Evolutionary conservation across 2,329 filamentous ascomycete genomes (phyloP).

Genomic region (Penicillium griseofulvum): DNA sequence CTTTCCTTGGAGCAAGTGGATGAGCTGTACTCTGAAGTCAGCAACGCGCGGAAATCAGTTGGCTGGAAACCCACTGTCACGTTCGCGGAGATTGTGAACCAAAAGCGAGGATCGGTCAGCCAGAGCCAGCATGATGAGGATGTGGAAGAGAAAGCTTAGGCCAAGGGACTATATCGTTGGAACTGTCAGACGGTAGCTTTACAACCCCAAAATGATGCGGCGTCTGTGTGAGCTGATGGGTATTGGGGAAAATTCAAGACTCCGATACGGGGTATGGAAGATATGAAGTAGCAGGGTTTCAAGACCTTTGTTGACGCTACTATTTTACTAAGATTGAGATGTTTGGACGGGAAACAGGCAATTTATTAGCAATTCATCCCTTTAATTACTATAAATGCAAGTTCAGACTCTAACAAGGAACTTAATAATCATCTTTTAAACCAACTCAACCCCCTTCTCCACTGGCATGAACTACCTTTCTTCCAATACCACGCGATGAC

Average conservation of each 20-base stretch:
- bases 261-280: too few species aligned
- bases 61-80: constrained; percentile 47
- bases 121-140: neutral
- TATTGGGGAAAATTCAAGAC: neutral
- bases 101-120: neutral
- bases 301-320: too few species aligned
- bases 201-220: neutral
- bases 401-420: too few species aligned
- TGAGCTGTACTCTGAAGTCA: constrained; percentile 65
- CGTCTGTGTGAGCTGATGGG: neutral
- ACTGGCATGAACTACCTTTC: too few species aligned
- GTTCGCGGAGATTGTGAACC: neutral
- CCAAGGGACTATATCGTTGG: neutral
- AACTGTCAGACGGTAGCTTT: neutral
- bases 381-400: too few species aligned
- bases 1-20: constrained; percentile 78
- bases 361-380: too few species aligned
- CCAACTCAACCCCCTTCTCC: too few species aligned
- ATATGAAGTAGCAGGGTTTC: too few species aligned
- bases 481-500: too few species aligned
- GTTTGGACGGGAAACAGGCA: too few species aligned
- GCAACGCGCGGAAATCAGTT: constrained; percentile 22
- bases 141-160: neutral
- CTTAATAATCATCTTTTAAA: too few species aligned
- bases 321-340: too few species aligned